Conservation (phyloP, 352 stramenopile genomes). For the Thalassiosira livingstoniorum region DNA sequence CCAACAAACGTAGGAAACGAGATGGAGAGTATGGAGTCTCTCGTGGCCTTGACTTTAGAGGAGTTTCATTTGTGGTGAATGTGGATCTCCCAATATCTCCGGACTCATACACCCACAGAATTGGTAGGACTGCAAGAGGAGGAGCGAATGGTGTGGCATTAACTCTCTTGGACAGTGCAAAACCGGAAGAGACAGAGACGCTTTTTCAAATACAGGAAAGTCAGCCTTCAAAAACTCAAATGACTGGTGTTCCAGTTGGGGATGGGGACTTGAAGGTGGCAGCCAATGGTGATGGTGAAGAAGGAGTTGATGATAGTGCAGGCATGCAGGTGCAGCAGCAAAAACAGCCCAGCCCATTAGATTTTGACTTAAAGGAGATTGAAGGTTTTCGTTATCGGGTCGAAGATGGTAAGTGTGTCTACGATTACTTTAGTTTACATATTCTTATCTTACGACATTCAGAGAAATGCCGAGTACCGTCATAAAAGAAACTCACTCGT, state of each 20-base stretch:
- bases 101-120: slow-evolving; percentile 97
- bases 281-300: slow-evolving; percentile 23
- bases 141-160: slow-evolving; percentile 95
- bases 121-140: slow-evolving; percentile 96
- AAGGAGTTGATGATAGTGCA: not conserved
- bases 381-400: slow-evolving; percentile 94
- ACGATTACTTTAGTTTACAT: not conserved
- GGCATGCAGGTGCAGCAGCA: slow-evolving; percentile 78
- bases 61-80: slow-evolving; percentile 99
- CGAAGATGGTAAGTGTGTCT: slow-evolving; percentile 66
- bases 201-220: slow-evolving; percentile 92
- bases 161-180: slow-evolving; percentile 91
- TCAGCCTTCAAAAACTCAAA: slow-evolving; percentile 84
- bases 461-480: too few species aligned
- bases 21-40: slow-evolving; percentile 95
- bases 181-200: slow-evolving; percentile 87
- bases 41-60: slow-evolving; percentile 97
- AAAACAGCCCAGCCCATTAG: slow-evolving; percentile 93
- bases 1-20: slow-evolving; percentile 66
- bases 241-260: slow-evolving; percentile 22
- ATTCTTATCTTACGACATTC: slow-evolving; percentile 86
- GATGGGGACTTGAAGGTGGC: slow-evolving; percentile 32
- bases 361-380: slow-evolving; percentile 98
- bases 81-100: slow-evolving; percentile 96
- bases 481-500: too few species aligned